phyloP scores from a whole-genome alignment of 805 yeast species.

The Suhomyces sp. region DNA sequence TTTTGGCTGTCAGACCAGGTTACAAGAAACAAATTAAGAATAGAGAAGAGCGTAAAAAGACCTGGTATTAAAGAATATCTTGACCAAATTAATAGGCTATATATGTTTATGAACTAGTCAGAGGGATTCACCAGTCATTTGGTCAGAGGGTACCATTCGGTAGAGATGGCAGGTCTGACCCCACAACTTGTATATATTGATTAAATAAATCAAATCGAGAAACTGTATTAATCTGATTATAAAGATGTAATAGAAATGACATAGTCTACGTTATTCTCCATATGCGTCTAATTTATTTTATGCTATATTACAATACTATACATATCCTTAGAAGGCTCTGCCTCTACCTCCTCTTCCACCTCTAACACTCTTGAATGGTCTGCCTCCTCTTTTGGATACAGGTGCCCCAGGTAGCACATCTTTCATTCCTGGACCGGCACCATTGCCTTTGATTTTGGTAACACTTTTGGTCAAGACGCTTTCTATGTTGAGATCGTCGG shows the following conservation, averaged over 20 bases:
- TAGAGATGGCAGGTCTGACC: too few relatives aligned
- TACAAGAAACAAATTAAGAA: conserved; percentile 41
- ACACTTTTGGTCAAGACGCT: conserved; percentile 54
- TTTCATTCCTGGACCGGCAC: conserved; percentile 40
- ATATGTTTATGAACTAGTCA: too few relatives aligned
- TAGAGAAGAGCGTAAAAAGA: conserved; percentile 33
- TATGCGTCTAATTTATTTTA: too few relatives aligned
- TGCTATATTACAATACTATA: too few relatives aligned
- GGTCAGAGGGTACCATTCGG: too few relatives aligned
- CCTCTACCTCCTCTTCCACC: conserved; percentile 23
- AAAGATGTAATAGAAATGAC: too few relatives aligned
- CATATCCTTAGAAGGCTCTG: conserved; percentile 4
- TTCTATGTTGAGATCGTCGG: conserved; percentile 81
- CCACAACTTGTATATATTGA: too few relatives aligned
- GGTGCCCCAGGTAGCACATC: conserved; percentile 8
- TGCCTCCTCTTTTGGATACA: conserved; percentile 11
- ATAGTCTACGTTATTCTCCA: too few relatives aligned
- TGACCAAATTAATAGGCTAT: too few relatives aligned
- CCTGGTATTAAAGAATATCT: conserved; percentile 37
- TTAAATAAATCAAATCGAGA: too few relatives aligned
- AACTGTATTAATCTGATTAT: too few relatives aligned
- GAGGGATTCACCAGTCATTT: too few relatives aligned
- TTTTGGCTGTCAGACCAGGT: conserved; percentile 57
- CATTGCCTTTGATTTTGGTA: conserved; percentile 41
- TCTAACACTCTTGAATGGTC: conserved; percentile 11